phyloP scores from a whole-genome alignment of 1,284 basidiomycete species.

The Sanguinoderma infundibulare region DNA sequence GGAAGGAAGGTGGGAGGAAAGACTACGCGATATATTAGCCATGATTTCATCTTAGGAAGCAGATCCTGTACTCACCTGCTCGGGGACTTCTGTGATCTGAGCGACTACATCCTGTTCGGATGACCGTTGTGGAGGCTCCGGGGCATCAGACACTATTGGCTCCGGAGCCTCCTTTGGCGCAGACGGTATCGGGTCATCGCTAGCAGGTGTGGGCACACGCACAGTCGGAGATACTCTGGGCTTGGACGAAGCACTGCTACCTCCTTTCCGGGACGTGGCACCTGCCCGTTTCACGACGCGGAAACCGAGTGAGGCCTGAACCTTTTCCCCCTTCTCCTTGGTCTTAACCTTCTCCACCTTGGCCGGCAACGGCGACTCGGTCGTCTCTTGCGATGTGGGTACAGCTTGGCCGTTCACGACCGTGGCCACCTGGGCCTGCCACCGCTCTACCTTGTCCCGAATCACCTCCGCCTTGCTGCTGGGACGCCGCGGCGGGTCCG shows the following conservation, averaged over 20 bases:
- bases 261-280: constrained; percentile 18
- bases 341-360: constrained; percentile 21
- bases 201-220: constrained; percentile 9
- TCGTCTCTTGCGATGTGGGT: not conserved
- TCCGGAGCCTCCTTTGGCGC: not conserved
- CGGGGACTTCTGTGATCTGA: constrained; percentile 30
- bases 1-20: constrained; percentile 43
- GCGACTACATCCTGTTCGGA: constrained; percentile 1
- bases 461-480: constrained; percentile 15
- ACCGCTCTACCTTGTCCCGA: constrained; percentile 31
- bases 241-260: constrained; percentile 7
- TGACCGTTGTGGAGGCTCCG: not conserved
- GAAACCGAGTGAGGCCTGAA: constrained; percentile 25
- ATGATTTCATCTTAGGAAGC: constrained; percentile 34
- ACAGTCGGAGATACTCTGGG: constrained; percentile 7
- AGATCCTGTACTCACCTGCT: constrained; percentile 30
- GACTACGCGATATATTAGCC: constrained; percentile 26
- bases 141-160: not conserved
- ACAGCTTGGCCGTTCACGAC: constrained; percentile 8
- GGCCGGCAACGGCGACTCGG: not conserved
- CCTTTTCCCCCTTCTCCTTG: constrained; percentile 16
- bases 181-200: not conserved
- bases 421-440: constrained; percentile 32
- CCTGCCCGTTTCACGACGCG: constrained; percentile 22
- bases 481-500: not conserved